Evolutionary conservation across 2,329 filamentous ascomycete genomes (phyloP), one percentile per base, ranked within the genome.

Genomic region (Botrytis deweyae): DNA sequence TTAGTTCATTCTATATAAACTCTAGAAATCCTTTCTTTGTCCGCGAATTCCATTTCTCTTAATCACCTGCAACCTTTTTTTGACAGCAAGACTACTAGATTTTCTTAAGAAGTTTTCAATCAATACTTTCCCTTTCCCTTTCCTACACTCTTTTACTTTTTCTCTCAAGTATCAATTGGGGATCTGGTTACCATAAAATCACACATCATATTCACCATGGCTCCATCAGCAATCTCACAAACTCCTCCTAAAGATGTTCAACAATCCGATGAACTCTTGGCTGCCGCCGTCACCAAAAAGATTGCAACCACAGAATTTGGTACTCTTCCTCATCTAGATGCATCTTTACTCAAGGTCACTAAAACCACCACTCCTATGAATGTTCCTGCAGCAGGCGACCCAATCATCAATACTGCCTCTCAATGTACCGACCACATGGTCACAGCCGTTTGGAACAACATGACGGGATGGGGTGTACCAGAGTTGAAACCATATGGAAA

Each of bases 341-440:
- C 89, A 77, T 90, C 89, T 76, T 87, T 87, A 81, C 84, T 91
- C 78, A 87, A 82, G 74, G 87, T 88, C 84, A 87, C 83, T 75
- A 83, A 84, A 77, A 88, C 86, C 73, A 81, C 83, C 63, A 83
- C 80, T 72, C 88, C 87, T 1, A 87, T 87, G 75, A 76, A 83
- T 68, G 88, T 90, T 67, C 88, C 88, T 70, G 83, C 85, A 70
- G 74, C 77, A 40, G 84, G 87, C 75, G 86, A 83, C 75, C 81
- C 81, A 58, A 80, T 81, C 68, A 81, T 80, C 44, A 72, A 72
- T 33, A 78, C 77, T 38, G 55, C 74, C 16, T 79, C 79, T 36
- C 79, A 80, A 78, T 80, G 79, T 70, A 94, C 93, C 76, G 94
- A 98, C 86, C 95, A 98, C 86, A 97, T 97, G 94, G 86, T 96